Conservation (phyloP, 2,329 filamentous ascomycete genomes). For the Lasiodiplodia gonubiensis region DNA sequence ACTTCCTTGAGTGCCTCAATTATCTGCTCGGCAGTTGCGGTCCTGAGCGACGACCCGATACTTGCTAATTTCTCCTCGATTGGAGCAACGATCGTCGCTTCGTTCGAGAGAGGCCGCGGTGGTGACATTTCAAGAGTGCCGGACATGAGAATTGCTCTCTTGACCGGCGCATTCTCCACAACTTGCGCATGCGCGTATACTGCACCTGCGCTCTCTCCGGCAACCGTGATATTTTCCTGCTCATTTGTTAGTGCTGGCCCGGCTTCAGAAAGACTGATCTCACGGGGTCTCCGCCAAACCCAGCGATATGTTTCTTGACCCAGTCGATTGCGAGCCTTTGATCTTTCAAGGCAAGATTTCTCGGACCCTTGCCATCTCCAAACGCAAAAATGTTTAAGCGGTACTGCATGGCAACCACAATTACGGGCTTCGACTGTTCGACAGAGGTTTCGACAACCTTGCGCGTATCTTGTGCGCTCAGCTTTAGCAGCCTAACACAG, state of each 20-base stretch:
- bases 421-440: slow-evolving; percentile 42
- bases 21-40: slow-evolving; percentile 40
- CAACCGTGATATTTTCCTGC: slow-evolving; percentile 50
- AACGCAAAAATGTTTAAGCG: slow-evolving; percentile 55
- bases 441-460: slow-evolving; percentile 41
- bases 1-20: slow-evolving; percentile 45
- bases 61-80: slow-evolving; percentile 33
- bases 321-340: slow-evolving; percentile 45
- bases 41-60: slow-evolving; percentile 33
- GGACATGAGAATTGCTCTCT: slow-evolving; percentile 48
- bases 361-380: slow-evolving; percentile 45
- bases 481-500: background rate
- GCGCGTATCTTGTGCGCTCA: slow-evolving; percentile 16
- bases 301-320: slow-evolving; percentile 35
- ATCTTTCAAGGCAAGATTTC: slow-evolving; percentile 47
- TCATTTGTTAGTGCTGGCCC: background rate
- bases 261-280: background rate
- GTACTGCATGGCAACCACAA: slow-evolving; percentile 53
- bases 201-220: slow-evolving; percentile 55
- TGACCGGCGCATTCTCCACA: slow-evolving; percentile 41
- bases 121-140: slow-evolving; percentile 53
- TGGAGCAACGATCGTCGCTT: slow-evolving; percentile 39
- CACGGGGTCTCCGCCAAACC: slow-evolving; percentile 41
- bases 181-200: slow-evolving; percentile 54
- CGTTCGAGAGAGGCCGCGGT: slow-evolving; percentile 46